Base-by-base conservation (phyloP, 2,329 filamentous ascomycete species). In the Alternaria longipes region DNA sequence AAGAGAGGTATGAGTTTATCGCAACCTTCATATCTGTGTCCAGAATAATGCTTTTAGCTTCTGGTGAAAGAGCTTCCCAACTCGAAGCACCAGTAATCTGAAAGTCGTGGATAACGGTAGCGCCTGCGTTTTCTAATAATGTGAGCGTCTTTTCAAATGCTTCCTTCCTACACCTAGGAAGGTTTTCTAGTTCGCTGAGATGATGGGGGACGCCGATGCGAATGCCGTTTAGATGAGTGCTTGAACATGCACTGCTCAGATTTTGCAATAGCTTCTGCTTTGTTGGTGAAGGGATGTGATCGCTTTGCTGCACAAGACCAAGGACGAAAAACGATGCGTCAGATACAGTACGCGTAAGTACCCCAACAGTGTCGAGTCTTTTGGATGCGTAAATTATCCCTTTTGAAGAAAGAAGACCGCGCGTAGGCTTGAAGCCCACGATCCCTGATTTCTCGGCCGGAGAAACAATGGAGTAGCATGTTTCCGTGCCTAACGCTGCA, bases 301-400 rank as follows among this genome's bases (percentile, higher is more conserved):
- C 36, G 24, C 50, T 59, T 16, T 57, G 26, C 14, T 34, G 32
- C 2, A 51, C 36, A 2, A 65, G 66, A 8, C 79, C 75, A 34
- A 89, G 78, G 2, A 85, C 78, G 1, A 85, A 56, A 36, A 82
- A 79, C 8, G 44, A 26, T 3, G 85, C 84, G 60, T 86, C 84
- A 62, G 81, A 81, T 20, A 86, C 84, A 0, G 82, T 83, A 42
- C 84, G 77, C 4, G 84, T 79, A 76, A 86, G 82, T 0, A 84
- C 81, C 0, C 84, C 84, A 24, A 85, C 75, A 0, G 83, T 84
- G 65, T 86, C 84, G 65, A 83, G 81, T 53, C 80, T 81, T 64
- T 84, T 75, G 49, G 79, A 83, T 58, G 90, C 85, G 2, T 89
- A 88, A 12, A 91, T 84, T 0, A 90, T 63, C 84, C 26, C 89